Conservation (phyloP, 345 rosid species). For the Rhodamnia argentea region DNA sequence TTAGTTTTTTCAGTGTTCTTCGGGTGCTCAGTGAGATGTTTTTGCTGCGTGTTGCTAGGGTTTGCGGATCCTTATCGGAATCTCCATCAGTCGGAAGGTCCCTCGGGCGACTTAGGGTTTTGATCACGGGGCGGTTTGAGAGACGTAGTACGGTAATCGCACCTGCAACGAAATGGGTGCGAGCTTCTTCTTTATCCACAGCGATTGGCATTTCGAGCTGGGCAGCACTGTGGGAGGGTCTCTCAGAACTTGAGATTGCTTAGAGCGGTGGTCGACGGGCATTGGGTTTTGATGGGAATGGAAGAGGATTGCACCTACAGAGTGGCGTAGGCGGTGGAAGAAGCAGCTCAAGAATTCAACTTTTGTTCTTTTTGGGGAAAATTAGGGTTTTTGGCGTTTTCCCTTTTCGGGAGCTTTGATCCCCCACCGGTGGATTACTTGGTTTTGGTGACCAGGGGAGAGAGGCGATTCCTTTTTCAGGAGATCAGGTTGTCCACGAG, state of each 20-base stretch:
- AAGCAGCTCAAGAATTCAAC: background rate
- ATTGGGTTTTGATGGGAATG: conserved; percentile 22
- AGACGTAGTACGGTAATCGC: conserved; percentile 1
- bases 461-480: conserved; percentile 1
- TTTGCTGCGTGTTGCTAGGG: background rate
- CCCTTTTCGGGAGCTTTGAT: background rate
- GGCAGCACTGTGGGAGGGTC: background rate
- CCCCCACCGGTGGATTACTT: background rate
- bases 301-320: conserved; percentile 28
- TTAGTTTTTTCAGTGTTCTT: background rate
- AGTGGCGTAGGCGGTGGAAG: conserved; percentile 6
- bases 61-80: background rate
- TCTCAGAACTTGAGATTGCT: conserved; percentile 4
- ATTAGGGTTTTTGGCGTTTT: conserved; percentile 6
- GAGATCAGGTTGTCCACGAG: background rate
- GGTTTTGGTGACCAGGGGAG: background rate
- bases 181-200: background rate
- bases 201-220: background rate
- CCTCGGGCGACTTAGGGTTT: background rate
- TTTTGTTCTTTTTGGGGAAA: background rate
- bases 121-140: background rate
- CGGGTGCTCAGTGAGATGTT: background rate
- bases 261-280: conserved; percentile 1
- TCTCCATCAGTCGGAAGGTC: background rate
- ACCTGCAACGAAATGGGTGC: conserved; percentile 1